A percentile compares a stretch with the other conserved stretches of the same genome.
Evolutionary conservation across 2,329 filamentous ascomycete species (phyloP).

Genomic region (Penicillium sp.): DNA sequence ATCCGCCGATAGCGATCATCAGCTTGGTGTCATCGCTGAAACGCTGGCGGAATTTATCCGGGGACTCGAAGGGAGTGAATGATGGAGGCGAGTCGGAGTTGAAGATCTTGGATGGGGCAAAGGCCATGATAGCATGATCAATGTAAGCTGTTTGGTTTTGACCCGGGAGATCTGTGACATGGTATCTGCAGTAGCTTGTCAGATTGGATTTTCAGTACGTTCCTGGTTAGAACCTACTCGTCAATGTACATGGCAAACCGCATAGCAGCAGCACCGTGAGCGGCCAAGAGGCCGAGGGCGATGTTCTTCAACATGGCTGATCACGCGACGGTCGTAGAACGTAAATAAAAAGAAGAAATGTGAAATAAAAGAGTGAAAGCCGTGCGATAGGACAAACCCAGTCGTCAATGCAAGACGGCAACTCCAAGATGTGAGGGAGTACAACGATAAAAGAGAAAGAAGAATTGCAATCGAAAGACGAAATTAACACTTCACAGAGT

Average conservation of each 20-base stretch:
- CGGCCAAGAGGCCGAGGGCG: constrained; percentile 31
- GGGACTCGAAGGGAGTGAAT: constrained; percentile 56
- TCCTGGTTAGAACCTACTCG: constrained; percentile 36
- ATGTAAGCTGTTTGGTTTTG: constrained; percentile 43
- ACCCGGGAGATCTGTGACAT: constrained; percentile 38
- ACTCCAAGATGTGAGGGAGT: constrained; percentile 1
- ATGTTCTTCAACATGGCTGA: constrained; percentile 27
- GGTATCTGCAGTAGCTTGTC: constrained; percentile 38
- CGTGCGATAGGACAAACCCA: not conserved
- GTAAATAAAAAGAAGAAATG: not conserved
- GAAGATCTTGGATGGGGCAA: constrained; percentile 54
- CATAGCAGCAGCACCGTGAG: constrained; percentile 28
- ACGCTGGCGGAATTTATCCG: constrained; percentile 52
- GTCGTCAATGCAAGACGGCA: constrained; percentile 5
- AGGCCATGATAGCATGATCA: constrained; percentile 57
- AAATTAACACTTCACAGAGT: constrained; percentile 4
- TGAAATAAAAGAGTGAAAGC: not conserved
- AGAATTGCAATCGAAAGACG: not conserved
- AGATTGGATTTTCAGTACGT: not conserved
- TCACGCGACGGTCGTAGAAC: not conserved
- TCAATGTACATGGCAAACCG: constrained; percentile 50
- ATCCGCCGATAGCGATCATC: constrained; percentile 71
- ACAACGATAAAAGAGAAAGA: not conserved
- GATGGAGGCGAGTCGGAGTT: constrained; percentile 44
- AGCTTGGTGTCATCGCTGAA: constrained; percentile 60